Percentiles rank a stretch among this genome's conserved stretches.
Conservation (phyloP, 345 rosid genomes). For the Erysimum cheiranthoides region DNA sequence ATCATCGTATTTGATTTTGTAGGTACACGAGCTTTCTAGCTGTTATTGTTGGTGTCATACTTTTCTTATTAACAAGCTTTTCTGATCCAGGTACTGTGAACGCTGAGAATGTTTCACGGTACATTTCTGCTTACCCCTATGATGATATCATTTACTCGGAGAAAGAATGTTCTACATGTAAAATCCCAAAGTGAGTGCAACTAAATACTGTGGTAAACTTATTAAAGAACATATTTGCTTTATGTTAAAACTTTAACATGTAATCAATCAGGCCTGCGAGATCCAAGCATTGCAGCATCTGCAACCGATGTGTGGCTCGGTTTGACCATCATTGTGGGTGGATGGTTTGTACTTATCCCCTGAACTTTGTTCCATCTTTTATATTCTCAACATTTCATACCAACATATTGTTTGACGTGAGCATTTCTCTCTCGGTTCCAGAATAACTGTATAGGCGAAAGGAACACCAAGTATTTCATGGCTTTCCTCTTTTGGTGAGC, state of each 20-base stretch:
- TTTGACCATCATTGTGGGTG: conserved; percentile 99
- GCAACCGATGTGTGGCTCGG: conserved; percentile 90
- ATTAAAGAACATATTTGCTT: conserved; percentile 12
- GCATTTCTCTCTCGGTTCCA: conserved; percentile 47
- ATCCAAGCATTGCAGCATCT: conserved; percentile 95
- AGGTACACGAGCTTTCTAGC: conserved; percentile 80
- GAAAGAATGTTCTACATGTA: conserved; percentile 89
- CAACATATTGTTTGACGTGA: conserved; percentile 20
- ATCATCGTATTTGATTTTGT: conserved; percentile 39
- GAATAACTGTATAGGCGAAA: conserved; percentile 97
- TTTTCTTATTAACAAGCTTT: conserved; percentile 83
- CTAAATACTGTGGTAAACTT: neutral
- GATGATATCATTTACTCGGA: conserved; percentile 72
- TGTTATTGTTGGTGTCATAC: conserved; percentile 70
- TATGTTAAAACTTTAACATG: neutral
- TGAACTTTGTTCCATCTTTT: neutral
- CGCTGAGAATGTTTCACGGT: conserved; percentile 66
- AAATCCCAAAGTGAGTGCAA: conserved; percentile 73
- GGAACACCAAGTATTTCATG: conserved; percentile 81
- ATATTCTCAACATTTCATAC: neutral
- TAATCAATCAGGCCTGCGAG: conserved; percentile 83
- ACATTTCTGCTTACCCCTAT: conserved; percentile 78
- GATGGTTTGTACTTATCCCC: conserved; percentile 65
- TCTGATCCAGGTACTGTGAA: conserved; percentile 90
- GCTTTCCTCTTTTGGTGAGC: conserved; percentile 97